Conservation (phyloP, 495 filamentous ascomycete species). For the Tuber magnatum region DNA sequence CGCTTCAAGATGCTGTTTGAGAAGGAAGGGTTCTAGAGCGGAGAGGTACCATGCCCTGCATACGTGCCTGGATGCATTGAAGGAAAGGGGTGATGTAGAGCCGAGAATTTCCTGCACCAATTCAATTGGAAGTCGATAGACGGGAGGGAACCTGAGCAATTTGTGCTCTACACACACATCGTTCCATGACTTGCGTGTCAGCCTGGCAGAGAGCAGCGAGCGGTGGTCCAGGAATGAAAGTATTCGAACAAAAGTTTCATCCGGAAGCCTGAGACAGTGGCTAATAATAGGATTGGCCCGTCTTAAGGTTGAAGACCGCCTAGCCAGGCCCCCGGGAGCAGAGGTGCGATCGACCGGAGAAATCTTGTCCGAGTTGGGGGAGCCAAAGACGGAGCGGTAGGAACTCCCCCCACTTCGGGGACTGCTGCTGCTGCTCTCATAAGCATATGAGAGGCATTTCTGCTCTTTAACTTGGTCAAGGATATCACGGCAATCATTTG, state of each 20-base stretch:
- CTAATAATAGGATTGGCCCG: background rate
- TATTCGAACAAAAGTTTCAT: constrained; percentile 10
- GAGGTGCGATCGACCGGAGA: background rate
- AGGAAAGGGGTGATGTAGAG: constrained; percentile 54
- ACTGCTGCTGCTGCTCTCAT: background rate
- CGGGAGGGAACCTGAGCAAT: constrained; percentile 27
- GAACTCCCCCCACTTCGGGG: background rate
- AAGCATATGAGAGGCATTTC: background rate
- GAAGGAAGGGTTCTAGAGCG: constrained; percentile 51
- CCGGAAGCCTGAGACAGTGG: constrained; percentile 9
- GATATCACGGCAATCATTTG: background rate
- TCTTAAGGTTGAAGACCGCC: background rate
- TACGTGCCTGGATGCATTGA: constrained; percentile 59
- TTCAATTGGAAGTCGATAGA: constrained; percentile 52
- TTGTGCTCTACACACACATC: constrained; percentile 13
- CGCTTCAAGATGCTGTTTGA: constrained; percentile 51
- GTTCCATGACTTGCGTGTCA: constrained; percentile 19
- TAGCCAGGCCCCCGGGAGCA: no score
- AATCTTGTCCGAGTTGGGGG: background rate
- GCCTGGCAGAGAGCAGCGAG: constrained; percentile 22
- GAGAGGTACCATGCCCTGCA: constrained; percentile 62
- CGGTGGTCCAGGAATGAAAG: constrained; percentile 19
- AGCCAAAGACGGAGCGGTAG: constrained; percentile 23
- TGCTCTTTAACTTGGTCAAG: background rate
- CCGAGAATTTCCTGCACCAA: constrained; percentile 55